Percentiles rank a stretch among this genome's conserved stretches.
Evolutionary conservation across 2,329 filamentous ascomycete genomes (phyloP).

Genomic region (Nectriaceae sp.): DNA sequence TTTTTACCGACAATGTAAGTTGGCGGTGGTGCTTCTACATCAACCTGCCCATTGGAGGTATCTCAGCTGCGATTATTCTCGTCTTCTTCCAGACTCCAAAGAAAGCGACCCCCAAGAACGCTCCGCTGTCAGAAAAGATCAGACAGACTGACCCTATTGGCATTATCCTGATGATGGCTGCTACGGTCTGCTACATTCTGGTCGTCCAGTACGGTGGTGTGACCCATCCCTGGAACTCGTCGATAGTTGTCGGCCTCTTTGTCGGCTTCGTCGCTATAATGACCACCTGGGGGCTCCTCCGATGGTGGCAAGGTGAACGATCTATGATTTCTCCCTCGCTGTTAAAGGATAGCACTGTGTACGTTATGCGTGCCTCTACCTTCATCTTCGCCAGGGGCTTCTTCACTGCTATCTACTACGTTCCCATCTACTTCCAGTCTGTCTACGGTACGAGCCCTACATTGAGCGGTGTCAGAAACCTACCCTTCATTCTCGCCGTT

Average conservation of each 20-base stretch:
- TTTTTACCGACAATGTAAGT: conserved; percentile 37
- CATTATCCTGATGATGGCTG: conserved; percentile 45
- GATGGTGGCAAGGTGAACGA: conserved; percentile 47
- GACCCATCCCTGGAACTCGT: conserved; percentile 43
- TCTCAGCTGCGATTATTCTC: conserved; percentile 37
- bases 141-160: conserved; percentile 51
- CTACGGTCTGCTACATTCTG: conserved; percentile 45
- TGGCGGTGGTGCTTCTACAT: conserved; percentile 46
- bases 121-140: conserved; percentile 44
- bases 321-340: conserved; percentile 45
- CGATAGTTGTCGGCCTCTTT: conserved; percentile 45
- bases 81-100: conserved; percentile 46
- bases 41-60: conserved; percentile 39
- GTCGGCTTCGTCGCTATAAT: conserved; percentile 40
- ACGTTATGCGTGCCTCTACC: conserved; percentile 38
- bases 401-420: conserved; percentile 49
- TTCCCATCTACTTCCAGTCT: too few species aligned
- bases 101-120: conserved; percentile 36
- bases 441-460: too few species aligned
- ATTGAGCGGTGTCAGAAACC: conserved; percentile 48
- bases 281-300: conserved; percentile 36
- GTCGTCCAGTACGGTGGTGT: conserved; percentile 52
- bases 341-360: conserved; percentile 41
- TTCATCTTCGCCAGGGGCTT: conserved; percentile 47
- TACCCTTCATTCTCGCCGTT: conserved; percentile 47